Evolutionary conservation across 2,329 filamentous ascomycete genomes (phyloP).

Genomic region (Chaetomium olivaceum): DNA sequence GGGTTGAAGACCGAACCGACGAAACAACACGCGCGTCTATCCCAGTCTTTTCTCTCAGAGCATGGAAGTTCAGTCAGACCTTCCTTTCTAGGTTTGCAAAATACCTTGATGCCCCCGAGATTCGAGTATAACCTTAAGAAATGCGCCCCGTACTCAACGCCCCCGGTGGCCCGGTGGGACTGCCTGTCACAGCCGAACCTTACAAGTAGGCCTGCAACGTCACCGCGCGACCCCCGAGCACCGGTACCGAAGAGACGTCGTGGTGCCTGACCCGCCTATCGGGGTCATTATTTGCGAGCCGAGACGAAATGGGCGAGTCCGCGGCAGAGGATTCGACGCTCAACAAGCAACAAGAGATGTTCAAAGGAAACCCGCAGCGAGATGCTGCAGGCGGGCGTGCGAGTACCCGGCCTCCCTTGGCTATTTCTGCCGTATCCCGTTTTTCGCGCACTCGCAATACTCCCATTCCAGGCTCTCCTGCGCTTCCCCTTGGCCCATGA

Average conservation of each 20-base stretch:
- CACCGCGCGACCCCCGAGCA: slow-evolving; percentile 15
- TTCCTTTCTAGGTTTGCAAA: not conserved
- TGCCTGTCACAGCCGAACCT: slow-evolving; percentile 17
- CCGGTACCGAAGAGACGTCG: slow-evolving; percentile 22
- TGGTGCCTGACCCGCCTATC: slow-evolving; percentile 25
- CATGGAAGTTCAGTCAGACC: not conserved
- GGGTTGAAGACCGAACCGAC: not conserved
- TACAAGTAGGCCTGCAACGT: slow-evolving; percentile 21
- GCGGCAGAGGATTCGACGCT: not conserved
- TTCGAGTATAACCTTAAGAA: not conserved
- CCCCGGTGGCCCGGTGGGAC: not conserved
- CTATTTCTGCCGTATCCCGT: slow-evolving; percentile 17
- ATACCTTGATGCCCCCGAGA: not conserved
- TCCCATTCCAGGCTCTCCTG: slow-evolving; percentile 18
- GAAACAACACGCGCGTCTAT: not conserved
- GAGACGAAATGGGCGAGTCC: slow-evolving; percentile 14
- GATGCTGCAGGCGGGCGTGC: slow-evolving; percentile 20
- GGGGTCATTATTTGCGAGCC: slow-evolving; percentile 29
- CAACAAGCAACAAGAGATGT: not conserved
- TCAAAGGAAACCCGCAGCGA: not conserved
- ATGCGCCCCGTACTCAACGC: not conserved
- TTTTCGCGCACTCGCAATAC: slow-evolving; percentile 2
- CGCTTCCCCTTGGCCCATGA: slow-evolving; percentile 27
- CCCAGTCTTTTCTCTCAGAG: not conserved
- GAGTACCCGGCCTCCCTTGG: slow-evolving; percentile 20